These are phyloP conservation scores for Leishmania lainsoni DNA, from an alignment of 208 protist genomes.

Conservation along the genomic window DNA sequence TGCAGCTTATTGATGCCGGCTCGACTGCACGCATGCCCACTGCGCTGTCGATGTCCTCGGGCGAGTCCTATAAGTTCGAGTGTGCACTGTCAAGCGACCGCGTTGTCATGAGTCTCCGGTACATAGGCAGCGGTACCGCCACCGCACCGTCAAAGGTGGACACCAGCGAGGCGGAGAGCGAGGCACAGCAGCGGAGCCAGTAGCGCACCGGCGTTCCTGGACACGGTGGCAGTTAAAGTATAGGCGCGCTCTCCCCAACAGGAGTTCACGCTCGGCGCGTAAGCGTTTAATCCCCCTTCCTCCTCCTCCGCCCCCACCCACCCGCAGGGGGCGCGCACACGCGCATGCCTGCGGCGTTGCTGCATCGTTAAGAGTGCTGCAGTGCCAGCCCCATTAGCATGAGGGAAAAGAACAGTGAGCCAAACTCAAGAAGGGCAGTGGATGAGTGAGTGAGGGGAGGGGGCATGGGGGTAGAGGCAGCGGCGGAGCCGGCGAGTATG, in stretches of 20 bases:
- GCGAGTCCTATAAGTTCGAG: constrained; percentile 55
- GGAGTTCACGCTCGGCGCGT: not conserved
- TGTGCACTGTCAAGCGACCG: constrained; percentile 70
- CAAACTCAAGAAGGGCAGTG: not conserved
- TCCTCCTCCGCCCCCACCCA: not conserved
- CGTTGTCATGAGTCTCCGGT: constrained; percentile 67
- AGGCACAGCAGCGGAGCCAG: constrained; percentile 5
- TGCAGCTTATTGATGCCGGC: constrained; percentile 86
- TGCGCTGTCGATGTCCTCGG: constrained; percentile 45
- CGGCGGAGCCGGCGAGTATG: not conserved
- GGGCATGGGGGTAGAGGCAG: not conserved
- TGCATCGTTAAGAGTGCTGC: not conserved
- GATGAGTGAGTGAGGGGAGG: not conserved
- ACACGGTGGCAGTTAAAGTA: too few relatives aligned
- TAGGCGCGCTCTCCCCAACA: too few relatives aligned
- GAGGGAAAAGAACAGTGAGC: not conserved
- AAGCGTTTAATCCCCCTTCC: not conserved
- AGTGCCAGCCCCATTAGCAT: not conserved
- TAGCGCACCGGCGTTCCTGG: too few relatives aligned
- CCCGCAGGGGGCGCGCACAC: not conserved
- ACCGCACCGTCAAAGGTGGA: not conserved
- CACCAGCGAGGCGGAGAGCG: constrained; percentile 23
- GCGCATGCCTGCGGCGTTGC: not conserved
- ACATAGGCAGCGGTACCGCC: constrained; percentile 4
- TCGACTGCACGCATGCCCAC: constrained; percentile 51